Conservation (phyloP, 139 green algal species). For the Trebouxia sp. region DNA sequence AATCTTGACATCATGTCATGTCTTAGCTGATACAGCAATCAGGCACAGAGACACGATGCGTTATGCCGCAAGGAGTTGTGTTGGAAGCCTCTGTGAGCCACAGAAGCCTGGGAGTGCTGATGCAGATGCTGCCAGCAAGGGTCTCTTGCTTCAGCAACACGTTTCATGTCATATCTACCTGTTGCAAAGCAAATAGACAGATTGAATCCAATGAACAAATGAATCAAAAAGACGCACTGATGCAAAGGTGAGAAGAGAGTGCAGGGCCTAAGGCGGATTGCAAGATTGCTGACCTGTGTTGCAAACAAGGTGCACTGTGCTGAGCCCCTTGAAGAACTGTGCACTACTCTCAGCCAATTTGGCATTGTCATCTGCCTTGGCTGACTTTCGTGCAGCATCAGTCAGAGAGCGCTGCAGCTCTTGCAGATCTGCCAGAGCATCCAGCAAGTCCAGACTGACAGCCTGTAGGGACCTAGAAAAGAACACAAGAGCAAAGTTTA, state of each 20-base stretch:
- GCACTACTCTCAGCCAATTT: conserved; percentile 14
- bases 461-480: neutral
- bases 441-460: neutral
- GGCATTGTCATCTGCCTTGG: conserved; percentile 23
- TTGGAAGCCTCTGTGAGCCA: too few species aligned
- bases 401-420: neutral
- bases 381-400: neutral
- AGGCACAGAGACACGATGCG: neutral
- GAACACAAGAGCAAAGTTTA: neutral
- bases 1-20: neutral
- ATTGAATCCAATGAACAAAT: neutral
- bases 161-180: neutral
- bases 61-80: neutral
- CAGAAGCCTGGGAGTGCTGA: too few species aligned
- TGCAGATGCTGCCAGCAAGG: too few species aligned
- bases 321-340: conserved; percentile 27
- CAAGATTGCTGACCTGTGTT: conserved; percentile 30
- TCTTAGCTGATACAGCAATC: neutral
- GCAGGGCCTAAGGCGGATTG: neutral
- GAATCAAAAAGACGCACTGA: neutral
- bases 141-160: too few species aligned
- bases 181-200: neutral
- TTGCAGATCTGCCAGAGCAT: neutral
- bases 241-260: neutral
- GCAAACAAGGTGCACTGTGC: conserved; percentile 36